These are phyloP conservation scores for Penicillium subrubescens DNA, from an alignment of 495 filamentous ascomycete genomes.

Conservation along the genomic window DNA sequence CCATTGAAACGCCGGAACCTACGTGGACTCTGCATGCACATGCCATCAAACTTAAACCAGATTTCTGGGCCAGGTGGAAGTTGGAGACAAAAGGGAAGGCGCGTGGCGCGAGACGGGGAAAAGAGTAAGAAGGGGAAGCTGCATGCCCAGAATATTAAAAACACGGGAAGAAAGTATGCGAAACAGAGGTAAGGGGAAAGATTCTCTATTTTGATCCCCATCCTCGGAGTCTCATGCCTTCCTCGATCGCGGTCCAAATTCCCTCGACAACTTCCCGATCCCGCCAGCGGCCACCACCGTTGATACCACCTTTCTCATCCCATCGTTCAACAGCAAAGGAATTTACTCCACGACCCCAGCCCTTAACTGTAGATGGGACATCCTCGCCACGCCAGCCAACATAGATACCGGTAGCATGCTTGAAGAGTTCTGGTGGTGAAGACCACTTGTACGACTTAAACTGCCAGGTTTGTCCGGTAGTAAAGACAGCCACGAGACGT, in stretches of 20 bases:
- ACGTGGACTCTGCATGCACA: not conserved
- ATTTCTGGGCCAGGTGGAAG: not conserved
- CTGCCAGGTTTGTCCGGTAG: slow-evolving; percentile 97
- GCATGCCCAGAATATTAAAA: not conserved
- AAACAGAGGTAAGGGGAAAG: not conserved
- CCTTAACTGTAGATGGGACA: slow-evolving; percentile 71
- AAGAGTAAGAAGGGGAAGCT: not conserved
- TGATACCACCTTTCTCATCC: slow-evolving; percentile 55
- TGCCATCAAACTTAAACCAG: not conserved
- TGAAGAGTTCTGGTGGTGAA: slow-evolving; percentile 84
- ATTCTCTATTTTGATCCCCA: slow-evolving; percentile 59
- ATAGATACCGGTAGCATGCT: slow-evolving; percentile 81
- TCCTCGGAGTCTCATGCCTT: slow-evolving; percentile 80
- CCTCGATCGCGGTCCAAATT: slow-evolving; percentile 90
- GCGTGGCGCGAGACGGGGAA: not conserved
- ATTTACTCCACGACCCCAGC: slow-evolving; percentile 83
- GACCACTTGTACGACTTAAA: slow-evolving; percentile 98
- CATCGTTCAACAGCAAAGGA: slow-evolving; percentile 78
- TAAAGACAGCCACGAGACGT: slow-evolving; percentile 95
- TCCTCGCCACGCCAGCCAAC: slow-evolving; percentile 90
- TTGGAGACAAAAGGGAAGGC: not conserved
- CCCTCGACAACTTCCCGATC: slow-evolving; percentile 92
- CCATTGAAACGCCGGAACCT: not conserved
- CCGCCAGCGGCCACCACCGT: slow-evolving; percentile 73
- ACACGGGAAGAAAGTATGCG: not conserved